These are phyloP conservation scores for Platanthera zijinensis DNA, from an alignment of 106 monocot species.

Conservation along the genomic window DNA sequence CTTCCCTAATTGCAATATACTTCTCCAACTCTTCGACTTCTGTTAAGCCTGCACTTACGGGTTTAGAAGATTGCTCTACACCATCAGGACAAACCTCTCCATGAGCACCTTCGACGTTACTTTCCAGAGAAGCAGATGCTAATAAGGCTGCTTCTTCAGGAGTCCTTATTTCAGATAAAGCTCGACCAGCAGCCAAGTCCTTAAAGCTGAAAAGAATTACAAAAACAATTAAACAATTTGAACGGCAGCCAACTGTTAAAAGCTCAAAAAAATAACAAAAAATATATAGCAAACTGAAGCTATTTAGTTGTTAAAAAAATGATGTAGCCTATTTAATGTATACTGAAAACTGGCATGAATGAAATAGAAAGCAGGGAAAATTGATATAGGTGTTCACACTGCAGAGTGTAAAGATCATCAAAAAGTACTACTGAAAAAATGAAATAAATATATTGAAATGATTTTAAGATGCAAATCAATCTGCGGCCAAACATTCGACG, in stretches of 20 bases:
- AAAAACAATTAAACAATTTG: slow-evolving; percentile 9
- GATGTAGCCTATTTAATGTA: neutral
- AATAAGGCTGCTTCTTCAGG: slow-evolving; percentile 57
- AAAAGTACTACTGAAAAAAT: neutral
- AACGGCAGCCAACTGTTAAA: slow-evolving; percentile 66
- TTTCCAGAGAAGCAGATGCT: slow-evolving; percentile 16
- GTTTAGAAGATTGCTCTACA: slow-evolving; percentile 46
- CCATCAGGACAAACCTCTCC: slow-evolving; percentile 49
- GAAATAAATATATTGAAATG: neutral
- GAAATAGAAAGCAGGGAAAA: neutral
- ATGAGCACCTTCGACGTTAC: slow-evolving; percentile 35
- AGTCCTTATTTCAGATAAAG: slow-evolving; percentile 72
- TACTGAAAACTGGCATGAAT: neutral
- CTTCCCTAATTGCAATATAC: slow-evolving; percentile 89
- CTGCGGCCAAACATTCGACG: neutral
- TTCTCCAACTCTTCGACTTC: slow-evolving; percentile 85
- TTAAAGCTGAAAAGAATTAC: slow-evolving; percentile 51
- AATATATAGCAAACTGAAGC: slow-evolving; percentile 2
- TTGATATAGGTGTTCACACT: neutral
- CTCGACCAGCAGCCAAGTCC: slow-evolving; percentile 55
- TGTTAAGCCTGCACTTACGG: slow-evolving; percentile 60
- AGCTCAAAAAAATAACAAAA: slow-evolving; percentile 28
- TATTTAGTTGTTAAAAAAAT: neutral
- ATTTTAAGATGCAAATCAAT: neutral
- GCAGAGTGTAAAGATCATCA: neutral